Percentiles rank a stretch among this genome's conserved stretches.
Conservation (phyloP, 306 rosid species). For the Rosa rugosa region DNA sequence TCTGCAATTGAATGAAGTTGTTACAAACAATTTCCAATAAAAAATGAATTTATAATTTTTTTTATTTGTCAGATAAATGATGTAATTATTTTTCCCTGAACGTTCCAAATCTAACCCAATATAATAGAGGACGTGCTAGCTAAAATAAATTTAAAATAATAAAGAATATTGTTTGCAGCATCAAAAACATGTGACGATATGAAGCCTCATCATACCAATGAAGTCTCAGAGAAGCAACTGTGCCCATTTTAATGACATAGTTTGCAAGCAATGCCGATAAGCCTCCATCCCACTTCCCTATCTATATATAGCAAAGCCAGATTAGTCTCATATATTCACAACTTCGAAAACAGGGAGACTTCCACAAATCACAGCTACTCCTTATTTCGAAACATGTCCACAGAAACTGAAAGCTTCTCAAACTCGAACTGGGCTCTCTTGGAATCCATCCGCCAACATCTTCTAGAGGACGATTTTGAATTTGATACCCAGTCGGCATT, state of each 20-base stretch:
- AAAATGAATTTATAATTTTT: too few species aligned
- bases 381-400: neutral
- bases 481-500: neutral
- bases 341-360: neutral
- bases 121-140: too few species aligned
- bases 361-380: neutral
- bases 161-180: neutral
- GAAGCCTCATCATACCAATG: neutral
- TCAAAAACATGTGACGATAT: neutral
- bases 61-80: too few species aligned
- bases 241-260: neutral
- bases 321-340: neutral
- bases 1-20: too few species aligned
- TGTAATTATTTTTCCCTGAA: too few species aligned
- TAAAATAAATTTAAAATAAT: too few species aligned
- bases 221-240: neutral
- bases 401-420: neutral
- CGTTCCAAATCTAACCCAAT: too few species aligned
- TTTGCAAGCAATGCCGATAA: neutral
- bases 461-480: neutral
- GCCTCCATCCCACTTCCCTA: neutral
- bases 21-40: too few species aligned
- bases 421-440: neutral
- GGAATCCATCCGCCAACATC: slow-evolving; percentile 16
- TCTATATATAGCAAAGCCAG: neutral